Evolutionary conservation across 2,329 filamentous ascomycete genomes (phyloP), one percentile per base, ranked within the genome.

Genomic region (Colletotrichum sp.): DNA sequence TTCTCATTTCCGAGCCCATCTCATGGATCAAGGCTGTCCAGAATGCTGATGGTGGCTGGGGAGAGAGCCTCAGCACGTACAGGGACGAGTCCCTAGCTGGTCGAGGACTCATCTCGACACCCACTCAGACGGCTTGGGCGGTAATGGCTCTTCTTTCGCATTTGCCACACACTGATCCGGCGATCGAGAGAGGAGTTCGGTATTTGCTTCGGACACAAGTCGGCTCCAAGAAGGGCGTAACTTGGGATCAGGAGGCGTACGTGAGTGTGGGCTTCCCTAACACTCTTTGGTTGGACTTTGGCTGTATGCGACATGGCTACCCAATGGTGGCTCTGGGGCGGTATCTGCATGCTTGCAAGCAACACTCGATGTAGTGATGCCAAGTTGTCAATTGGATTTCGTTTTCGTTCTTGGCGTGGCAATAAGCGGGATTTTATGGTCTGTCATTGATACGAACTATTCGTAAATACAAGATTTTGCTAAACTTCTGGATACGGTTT

Each of bases 181-280:
- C 70, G 8, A 52, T 72, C 18, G 61, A 60, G 61, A 66, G 61
- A 67, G 70, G 70, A 16, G 48, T 72, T 13, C 48, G 15, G 2
- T 67, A 72, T 26, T 34, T 67, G 43, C 8, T 72, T 6, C 43
- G 34, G 6, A 67, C 63, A 1, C 70, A 67, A 15, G 26, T 60
- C 5, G 10, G 30, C 6, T 16, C 48, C 15, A 4, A 32, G 2
- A 43, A 52, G 13, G 70, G 70, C 8, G 52, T 43, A 0, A 72
- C 70, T 5, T 72, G 70, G 70, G 61, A 72, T 1, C 70, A 72
- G n/a, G 70, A 72, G 24, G 70, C 61, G 2, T 72, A 72, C 9
- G 70, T 72, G 13, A 72, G 70, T 10, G 70, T 72, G 16, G 70
- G 61, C 5, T 72, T 72, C 4, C 61, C 70, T 0, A 72, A 72